Conservation (phyloP, 768 basidiomycete genomes). For the Pisolithus microcarpus region DNA sequence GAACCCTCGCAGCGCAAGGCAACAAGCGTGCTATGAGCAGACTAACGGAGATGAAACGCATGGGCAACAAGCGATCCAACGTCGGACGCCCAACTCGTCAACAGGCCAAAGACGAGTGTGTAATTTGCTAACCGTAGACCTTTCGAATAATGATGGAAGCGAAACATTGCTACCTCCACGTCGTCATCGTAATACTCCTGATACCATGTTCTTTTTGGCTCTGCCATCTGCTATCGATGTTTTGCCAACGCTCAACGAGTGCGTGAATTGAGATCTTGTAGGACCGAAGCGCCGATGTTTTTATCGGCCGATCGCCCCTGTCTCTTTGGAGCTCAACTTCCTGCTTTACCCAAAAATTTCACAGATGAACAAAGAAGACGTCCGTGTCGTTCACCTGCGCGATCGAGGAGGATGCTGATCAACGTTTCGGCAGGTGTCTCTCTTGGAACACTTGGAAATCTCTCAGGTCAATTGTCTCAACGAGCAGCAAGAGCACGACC, state of each 20-base stretch:
- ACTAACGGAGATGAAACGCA: conserved; percentile 90
- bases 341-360: no score
- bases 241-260: neutral
- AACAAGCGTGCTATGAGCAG: conserved; percentile 97
- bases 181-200: neutral
- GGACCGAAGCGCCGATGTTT: no score
- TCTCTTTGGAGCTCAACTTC: no score
- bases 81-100: conserved; percentile 84
- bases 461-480: conserved; percentile 66
- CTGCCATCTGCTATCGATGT: conserved; percentile 14
- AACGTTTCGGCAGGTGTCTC: conserved; percentile 35
- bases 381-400: conserved; percentile 11
- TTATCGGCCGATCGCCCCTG: no score
- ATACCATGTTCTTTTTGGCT: conserved; percentile 1
- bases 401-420: neutral
- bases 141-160: neutral
- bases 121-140: conserved; percentile 48
- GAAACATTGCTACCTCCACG: neutral
- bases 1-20: conserved; percentile 69
- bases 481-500: conserved; percentile 44
- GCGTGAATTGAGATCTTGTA: no score
- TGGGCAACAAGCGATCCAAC: conserved; percentile 71
- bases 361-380: conserved; percentile 20
- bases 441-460: conserved; percentile 52
- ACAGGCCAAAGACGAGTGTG: conserved; percentile 90